Conservation (phyloP, 106 monocot species). For the Chionographis japonica region DNA sequence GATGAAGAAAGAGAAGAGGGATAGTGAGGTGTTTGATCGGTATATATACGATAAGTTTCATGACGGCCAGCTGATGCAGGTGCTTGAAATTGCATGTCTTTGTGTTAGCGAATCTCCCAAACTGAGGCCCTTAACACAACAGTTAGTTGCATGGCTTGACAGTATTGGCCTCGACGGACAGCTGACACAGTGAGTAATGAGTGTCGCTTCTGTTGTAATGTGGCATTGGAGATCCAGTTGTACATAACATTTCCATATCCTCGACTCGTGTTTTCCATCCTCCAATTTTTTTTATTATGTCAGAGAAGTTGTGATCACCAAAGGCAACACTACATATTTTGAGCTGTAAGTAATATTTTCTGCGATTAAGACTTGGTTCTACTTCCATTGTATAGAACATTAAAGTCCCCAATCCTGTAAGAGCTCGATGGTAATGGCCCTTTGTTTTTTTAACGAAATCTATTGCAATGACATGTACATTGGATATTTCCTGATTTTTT, state of each 20-base stretch:
- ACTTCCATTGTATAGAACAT: not conserved
- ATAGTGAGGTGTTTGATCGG: constrained; percentile 41
- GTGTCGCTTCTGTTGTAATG: no score
- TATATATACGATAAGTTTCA: constrained; percentile 20
- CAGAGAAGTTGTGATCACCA: not conserved
- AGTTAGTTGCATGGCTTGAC: constrained; percentile 53
- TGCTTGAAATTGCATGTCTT: constrained; percentile 48
- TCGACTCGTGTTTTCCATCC: not conserved
- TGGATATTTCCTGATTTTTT: no score
- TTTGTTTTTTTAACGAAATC: no score
- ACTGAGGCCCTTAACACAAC: constrained; percentile 30
- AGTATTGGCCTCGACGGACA: constrained; percentile 6
- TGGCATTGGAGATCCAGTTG: not conserved
- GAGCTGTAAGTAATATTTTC: constrained; percentile 1
- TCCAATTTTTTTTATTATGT: not conserved
- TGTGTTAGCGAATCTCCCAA: constrained; percentile 50
- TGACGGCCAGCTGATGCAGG: constrained; percentile 13
- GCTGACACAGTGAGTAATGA: not conserved
- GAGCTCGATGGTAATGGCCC: no score
- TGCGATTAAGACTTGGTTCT: not conserved
- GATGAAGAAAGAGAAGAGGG: constrained; percentile 36
- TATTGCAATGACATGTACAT: no score
- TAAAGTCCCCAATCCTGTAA: no score
- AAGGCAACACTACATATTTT: constrained; percentile 2
- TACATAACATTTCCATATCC: constrained; percentile 11